Conservation (phyloP, 768 basidiomycete genomes). For the Tylopilus intermedius region DNA sequence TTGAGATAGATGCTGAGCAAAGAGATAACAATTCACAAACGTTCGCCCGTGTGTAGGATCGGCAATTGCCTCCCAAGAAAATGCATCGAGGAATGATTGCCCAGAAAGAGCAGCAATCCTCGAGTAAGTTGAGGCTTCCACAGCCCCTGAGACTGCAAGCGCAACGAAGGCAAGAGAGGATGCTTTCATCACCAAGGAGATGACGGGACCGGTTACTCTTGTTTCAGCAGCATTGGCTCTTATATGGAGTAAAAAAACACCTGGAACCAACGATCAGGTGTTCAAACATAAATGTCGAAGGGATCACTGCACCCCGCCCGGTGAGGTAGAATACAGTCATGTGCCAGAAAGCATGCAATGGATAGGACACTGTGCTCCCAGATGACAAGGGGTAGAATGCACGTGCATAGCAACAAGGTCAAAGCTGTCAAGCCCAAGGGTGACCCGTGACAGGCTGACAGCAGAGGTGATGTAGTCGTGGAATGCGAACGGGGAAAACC, state of each 20-base stretch:
- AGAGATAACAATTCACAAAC: conserved; percentile 10
- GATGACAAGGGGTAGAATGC: background rate
- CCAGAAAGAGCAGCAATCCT: conserved; percentile 45
- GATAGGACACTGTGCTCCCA: too few species aligned
- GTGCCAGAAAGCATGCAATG: background rate
- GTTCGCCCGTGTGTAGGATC: conserved; percentile 36
- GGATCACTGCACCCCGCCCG: background rate
- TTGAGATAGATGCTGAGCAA: background rate
- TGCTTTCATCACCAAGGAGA: conserved; percentile 1
- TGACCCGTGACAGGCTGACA: too few species aligned
- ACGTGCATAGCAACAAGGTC: background rate
- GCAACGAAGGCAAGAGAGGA: conserved; percentile 2
- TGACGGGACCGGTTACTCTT: background rate
- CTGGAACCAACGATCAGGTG: background rate
- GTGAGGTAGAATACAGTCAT: background rate
- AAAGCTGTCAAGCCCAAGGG: background rate
- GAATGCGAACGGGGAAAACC: background rate
- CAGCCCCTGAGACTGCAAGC: conserved; percentile 5
- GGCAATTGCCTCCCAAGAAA: conserved; percentile 24
- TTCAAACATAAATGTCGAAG: background rate
- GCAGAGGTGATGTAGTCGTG: too few species aligned
- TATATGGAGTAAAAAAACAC: conserved; percentile 5
- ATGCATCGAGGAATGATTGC: conserved; percentile 40
- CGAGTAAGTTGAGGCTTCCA: conserved; percentile 41
- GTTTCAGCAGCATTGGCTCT: background rate